Conservation (phyloP, 2,329 filamentous ascomycete species). For the Lasiodiplodia citricola region DNA sequence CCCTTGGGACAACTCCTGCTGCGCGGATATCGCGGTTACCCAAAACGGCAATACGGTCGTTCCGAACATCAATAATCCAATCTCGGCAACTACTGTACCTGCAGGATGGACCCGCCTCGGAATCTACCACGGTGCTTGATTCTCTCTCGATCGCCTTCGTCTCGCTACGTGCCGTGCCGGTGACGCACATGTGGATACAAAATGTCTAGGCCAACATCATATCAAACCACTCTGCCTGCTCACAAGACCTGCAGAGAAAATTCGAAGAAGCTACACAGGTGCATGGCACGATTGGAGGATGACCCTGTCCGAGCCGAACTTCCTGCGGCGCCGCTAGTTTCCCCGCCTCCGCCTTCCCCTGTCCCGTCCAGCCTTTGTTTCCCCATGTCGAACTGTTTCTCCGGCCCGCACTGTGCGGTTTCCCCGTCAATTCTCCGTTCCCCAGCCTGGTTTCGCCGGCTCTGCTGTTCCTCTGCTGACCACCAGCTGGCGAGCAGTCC, state of each 20-base stretch:
- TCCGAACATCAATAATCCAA: background rate
- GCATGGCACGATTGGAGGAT: background rate
- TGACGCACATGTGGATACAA: background rate
- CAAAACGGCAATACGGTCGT: background rate
- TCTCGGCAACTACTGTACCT: background rate
- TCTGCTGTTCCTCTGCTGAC: background rate
- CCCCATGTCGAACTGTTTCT: constrained; percentile 13
- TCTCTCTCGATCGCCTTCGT: background rate
- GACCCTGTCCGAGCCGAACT: constrained; percentile 9
- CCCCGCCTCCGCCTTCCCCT: constrained; percentile 5
- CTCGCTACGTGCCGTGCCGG: background rate
- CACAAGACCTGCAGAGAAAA: background rate
- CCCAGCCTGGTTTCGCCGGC: constrained; percentile 9
- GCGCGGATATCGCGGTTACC: background rate
- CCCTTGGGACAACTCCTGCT: background rate
- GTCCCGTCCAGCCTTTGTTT: background rate
- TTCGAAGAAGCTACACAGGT: background rate
- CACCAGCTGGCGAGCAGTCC: background rate
- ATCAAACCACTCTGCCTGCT: background rate
- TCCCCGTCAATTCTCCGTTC: background rate
- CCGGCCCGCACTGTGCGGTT: background rate
- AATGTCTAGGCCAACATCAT: background rate
- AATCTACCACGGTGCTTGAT: background rate
- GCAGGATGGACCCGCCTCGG: background rate
- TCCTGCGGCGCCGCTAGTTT: constrained; percentile 8